Conservation (phyloP, 192 early-diverging fungal species). For the Mortierella claussenii region DNA sequence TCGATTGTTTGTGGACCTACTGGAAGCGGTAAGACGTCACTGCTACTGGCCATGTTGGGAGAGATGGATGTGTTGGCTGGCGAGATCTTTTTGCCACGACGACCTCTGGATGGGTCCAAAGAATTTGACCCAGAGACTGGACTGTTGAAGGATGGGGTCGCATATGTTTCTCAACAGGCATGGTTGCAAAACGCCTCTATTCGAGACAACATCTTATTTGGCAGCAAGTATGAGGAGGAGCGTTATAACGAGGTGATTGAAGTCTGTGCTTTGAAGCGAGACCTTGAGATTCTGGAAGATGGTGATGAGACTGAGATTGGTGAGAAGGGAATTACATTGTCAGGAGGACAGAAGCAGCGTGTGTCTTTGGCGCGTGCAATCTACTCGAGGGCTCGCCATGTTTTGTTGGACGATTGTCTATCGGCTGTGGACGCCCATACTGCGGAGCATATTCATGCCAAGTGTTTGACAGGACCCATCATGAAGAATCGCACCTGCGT, state of each 20-base stretch:
- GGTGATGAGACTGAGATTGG: slow-evolving; percentile 90
- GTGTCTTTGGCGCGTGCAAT: slow-evolving; percentile 82
- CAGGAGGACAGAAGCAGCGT: slow-evolving; percentile 83
- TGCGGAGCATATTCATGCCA: slow-evolving; percentile 80
- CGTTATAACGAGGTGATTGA: slow-evolving; percentile 77
- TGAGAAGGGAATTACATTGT: slow-evolving; percentile 78
- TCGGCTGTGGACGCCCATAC: slow-evolving; percentile 90
- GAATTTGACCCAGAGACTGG: slow-evolving; percentile 47
- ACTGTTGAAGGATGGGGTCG: slow-evolving; percentile 67
- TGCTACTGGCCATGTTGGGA: slow-evolving; percentile 78
- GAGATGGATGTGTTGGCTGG: slow-evolving; percentile 70
- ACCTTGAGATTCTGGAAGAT: slow-evolving; percentile 77
- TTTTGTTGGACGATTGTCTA: slow-evolving; percentile 82
- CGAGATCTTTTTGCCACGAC: slow-evolving; percentile 37
- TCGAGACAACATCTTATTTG: slow-evolving; percentile 83
- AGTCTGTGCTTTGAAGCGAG: slow-evolving; percentile 83
- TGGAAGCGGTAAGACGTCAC: slow-evolving; percentile 81
- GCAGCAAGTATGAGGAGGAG: slow-evolving; percentile 69
- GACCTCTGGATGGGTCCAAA: slow-evolving; percentile 30
- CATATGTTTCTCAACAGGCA: slow-evolving; percentile 78
- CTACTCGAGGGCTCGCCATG: slow-evolving; percentile 64
- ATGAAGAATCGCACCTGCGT: slow-evolving; percentile 81
- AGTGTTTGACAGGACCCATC: slow-evolving; percentile 75
- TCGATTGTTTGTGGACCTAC: slow-evolving; percentile 80
- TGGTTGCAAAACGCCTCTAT: slow-evolving; percentile 76